These are phyloP conservation scores for Blastobotrys peoriensis DNA, from an alignment of 805 yeast species.

Conservation along the genomic window DNA sequence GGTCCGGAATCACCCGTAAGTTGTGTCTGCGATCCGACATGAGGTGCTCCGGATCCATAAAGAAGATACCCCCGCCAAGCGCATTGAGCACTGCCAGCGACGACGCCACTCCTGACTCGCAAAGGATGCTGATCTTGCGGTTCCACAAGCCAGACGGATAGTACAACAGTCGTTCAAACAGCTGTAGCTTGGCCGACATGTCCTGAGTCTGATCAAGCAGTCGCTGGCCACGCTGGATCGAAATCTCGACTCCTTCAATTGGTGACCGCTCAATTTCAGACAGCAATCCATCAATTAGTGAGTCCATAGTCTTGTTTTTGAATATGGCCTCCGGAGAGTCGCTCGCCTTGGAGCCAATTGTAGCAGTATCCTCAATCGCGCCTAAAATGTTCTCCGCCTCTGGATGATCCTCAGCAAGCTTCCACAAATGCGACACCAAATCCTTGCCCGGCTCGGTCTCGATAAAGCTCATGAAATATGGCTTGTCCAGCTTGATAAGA, in stretches of 20 bases:
- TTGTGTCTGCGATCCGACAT: conserved; percentile 4
- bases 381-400: conserved; percentile 8
- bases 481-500: conserved; percentile 8
- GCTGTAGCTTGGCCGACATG: conserved; percentile 6
- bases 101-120: conserved; percentile 14
- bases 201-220: conserved; percentile 11
- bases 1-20: conserved; percentile 7
- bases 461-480: conserved; percentile 9
- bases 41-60: conserved; percentile 2
- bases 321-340: neutral
- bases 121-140: conserved; percentile 21
- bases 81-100: conserved; percentile 11
- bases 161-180: conserved; percentile 9
- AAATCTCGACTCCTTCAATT: conserved; percentile 11
- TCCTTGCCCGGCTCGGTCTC: conserved; percentile 11
- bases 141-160: conserved; percentile 6
- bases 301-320: conserved; percentile 5
- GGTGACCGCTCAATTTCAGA: conserved; percentile 9
- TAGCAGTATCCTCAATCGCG: conserved; percentile 10
- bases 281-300: conserved; percentile 8
- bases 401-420: conserved; percentile 8
- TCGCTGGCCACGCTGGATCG: conserved; percentile 13
- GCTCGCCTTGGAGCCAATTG: conserved; percentile 7
- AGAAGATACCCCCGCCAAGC: conserved; percentile 29
- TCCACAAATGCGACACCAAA: conserved; percentile 16